Conservation (phyloP, 2,329 filamentous ascomycete species). For the Hymenoscyphus scutula region DNA sequence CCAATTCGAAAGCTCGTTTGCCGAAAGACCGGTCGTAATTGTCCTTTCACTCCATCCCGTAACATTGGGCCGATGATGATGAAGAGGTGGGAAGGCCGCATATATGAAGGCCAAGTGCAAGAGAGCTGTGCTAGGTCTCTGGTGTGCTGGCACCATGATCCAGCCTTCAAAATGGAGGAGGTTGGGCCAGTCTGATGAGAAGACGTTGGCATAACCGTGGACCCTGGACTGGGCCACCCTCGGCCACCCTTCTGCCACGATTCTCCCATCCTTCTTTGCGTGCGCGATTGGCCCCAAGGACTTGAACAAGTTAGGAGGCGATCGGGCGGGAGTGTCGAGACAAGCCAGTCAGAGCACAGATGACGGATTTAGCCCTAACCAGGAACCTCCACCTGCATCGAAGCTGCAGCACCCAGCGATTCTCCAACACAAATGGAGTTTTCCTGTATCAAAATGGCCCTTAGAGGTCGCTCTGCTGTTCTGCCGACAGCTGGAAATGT, state of each 20-base stretch:
- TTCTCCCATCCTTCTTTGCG: slow-evolving; percentile 12
- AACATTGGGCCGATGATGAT: slow-evolving; percentile 15
- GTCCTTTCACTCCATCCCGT: slow-evolving; percentile 8
- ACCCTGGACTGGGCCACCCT: slow-evolving; percentile 7
- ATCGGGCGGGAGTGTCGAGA: slow-evolving; percentile 13
- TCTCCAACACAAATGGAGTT: slow-evolving; percentile 24
- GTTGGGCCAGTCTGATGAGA: slow-evolving; percentile 28
- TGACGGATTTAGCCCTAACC: slow-evolving; percentile 27
- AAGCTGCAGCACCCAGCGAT: slow-evolving; percentile 28
- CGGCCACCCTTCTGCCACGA: slow-evolving; percentile 18
- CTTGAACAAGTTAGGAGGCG: slow-evolving; percentile 15
- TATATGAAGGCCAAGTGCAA: slow-evolving; percentile 32
- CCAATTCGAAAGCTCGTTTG: slow-evolving; percentile 26
- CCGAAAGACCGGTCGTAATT: slow-evolving; percentile 14
- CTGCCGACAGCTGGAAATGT: not conserved
- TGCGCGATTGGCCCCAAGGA: slow-evolving; percentile 21
- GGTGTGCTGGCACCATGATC: slow-evolving; percentile 32
- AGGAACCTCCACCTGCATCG: slow-evolving; percentile 23
- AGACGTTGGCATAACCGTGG: slow-evolving; percentile 28
- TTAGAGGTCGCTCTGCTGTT: slow-evolving; percentile 4
- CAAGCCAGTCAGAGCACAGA: slow-evolving; percentile 26
- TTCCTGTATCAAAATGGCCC: slow-evolving; percentile 18
- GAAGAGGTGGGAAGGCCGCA: slow-evolving; percentile 31
- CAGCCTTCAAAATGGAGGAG: slow-evolving; percentile 22
- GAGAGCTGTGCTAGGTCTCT: slow-evolving; percentile 18